Percentiles rank a stretch among this genome's conserved stretches.
These are phyloP conservation scores for Colletotrichum sp. DNA, from an alignment of 2,329 filamentous ascomycete genomes.

Conservation along the genomic window DNA sequence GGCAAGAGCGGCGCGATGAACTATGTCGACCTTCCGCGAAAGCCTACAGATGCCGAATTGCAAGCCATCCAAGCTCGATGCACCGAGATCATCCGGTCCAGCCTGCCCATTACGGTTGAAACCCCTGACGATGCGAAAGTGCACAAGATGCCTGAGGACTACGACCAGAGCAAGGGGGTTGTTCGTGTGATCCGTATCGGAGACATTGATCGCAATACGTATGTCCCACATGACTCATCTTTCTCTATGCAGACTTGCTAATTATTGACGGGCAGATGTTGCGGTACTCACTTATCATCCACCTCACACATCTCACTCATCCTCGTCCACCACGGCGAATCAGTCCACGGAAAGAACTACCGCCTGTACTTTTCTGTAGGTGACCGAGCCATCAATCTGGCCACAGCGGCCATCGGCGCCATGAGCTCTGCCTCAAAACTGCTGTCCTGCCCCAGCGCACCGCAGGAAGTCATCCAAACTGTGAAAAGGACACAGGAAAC, in stretches of 20 bases:
- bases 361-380: constrained; percentile 33
- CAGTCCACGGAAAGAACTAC: constrained; percentile 34
- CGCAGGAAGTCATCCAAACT: constrained; percentile 24
- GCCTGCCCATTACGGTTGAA: constrained; percentile 27
- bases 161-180: constrained; percentile 32
- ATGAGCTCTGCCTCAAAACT: constrained; percentile 27
- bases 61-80: constrained; percentile 29
- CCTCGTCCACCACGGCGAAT: constrained; percentile 29
- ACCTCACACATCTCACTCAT: constrained; percentile 35
- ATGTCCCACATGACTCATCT: background rate
- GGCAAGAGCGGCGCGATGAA: constrained; percentile 30
- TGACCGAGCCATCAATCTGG: constrained; percentile 29
- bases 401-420: constrained; percentile 26
- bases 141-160: constrained; percentile 30
- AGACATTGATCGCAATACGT: constrained; percentile 34
- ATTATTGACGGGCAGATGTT: constrained; percentile 25
- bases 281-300: constrained; percentile 33
- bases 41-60: constrained; percentile 27
- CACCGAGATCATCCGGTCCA: constrained; percentile 28
- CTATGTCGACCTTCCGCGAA: constrained; percentile 33
- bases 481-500: constrained; percentile 21
- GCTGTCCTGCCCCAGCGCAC: constrained; percentile 26
- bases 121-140: constrained; percentile 28
- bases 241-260: no score
- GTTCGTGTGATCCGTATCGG: constrained; percentile 33